A percentile compares a stretch with the other conserved stretches of the same genome.
Evolutionary conservation across 202 grass and related monocot genomes (phyloP).

Genomic region (Bolboschoenoplectus hybrid): DNA sequence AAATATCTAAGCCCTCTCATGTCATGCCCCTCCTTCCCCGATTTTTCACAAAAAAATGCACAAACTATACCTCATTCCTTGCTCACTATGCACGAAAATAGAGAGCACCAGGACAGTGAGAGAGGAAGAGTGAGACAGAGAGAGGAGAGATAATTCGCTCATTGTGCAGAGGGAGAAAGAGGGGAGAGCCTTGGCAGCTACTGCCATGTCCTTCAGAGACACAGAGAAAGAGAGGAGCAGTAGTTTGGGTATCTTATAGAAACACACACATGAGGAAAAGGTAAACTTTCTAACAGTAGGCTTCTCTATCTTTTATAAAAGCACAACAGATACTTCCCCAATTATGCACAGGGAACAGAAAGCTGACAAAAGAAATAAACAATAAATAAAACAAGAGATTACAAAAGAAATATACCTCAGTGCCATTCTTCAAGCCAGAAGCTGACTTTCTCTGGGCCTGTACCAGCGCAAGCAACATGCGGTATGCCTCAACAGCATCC

Average conservation of each 20-base stretch:
- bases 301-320: neutral
- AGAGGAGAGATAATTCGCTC: neutral
- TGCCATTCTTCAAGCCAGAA: constrained; percentile 57
- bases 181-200: neutral
- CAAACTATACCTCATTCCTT: neutral
- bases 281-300: neutral
- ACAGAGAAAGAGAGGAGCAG: neutral
- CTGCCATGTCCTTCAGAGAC: neutral
- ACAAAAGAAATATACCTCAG: constrained; percentile 57
- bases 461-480: constrained; percentile 82
- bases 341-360: neutral
- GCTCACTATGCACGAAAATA: neutral
- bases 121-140: neutral
- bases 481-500: constrained; percentile 84
- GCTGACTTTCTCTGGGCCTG: constrained; percentile 87
- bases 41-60: neutral
- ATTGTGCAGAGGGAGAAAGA: neutral
- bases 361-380: neutral
- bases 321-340: neutral
- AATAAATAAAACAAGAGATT: neutral
- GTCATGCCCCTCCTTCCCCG: neutral
- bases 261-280: neutral
- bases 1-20: neutral
- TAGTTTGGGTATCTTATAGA: neutral
- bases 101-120: neutral